Percentiles rank a stretch among this genome's conserved stretches.
These are phyloP conservation scores for Kwoniella dendrophila DNA, from an alignment of 768 basidiomycete genomes.

Conservation along the genomic window DNA sequence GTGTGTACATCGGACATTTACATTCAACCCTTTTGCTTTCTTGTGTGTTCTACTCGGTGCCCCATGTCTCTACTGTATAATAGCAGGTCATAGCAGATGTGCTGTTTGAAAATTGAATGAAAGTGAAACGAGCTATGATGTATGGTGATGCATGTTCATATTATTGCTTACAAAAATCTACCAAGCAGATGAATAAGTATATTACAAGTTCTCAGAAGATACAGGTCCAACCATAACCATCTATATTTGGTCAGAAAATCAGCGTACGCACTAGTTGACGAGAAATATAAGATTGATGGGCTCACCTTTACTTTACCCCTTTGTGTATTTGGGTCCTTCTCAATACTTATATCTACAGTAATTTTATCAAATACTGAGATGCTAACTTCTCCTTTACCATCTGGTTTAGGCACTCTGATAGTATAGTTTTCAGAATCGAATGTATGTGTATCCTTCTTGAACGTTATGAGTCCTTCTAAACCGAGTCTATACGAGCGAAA, in stretches of 20 bases:
- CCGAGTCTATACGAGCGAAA: constrained; percentile 66
- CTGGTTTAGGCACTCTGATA: constrained; percentile 66
- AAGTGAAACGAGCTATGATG: background rate
- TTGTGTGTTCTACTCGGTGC: background rate
- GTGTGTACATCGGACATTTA: constrained; percentile 7
- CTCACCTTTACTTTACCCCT: constrained; percentile 73
- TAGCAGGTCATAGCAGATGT: too few relatives aligned
- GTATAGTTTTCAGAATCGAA: constrained; percentile 92
- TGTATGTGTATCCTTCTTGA: constrained; percentile 76
- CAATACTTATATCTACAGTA: constrained; percentile 82
- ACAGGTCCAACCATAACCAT: constrained; percentile 52
- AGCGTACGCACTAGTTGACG: background rate
- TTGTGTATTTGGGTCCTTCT: constrained; percentile 93
- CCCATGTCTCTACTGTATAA: background rate
- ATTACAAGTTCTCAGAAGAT: constrained; percentile 42
- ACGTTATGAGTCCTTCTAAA: constrained; percentile 89
- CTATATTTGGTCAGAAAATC: constrained; percentile 1
- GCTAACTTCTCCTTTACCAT: constrained; percentile 59
- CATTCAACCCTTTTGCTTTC: too few relatives aligned
- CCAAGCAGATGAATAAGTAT: background rate
- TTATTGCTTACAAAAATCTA: too few relatives aligned
- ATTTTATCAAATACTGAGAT: constrained; percentile 95
- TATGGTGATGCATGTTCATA: background rate
- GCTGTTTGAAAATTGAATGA: too few relatives aligned
- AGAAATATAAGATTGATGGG: background rate